phyloP scores from a whole-genome alignment of 1,139 yeast genomes.

The Yamadazyma mexicana region DNA sequence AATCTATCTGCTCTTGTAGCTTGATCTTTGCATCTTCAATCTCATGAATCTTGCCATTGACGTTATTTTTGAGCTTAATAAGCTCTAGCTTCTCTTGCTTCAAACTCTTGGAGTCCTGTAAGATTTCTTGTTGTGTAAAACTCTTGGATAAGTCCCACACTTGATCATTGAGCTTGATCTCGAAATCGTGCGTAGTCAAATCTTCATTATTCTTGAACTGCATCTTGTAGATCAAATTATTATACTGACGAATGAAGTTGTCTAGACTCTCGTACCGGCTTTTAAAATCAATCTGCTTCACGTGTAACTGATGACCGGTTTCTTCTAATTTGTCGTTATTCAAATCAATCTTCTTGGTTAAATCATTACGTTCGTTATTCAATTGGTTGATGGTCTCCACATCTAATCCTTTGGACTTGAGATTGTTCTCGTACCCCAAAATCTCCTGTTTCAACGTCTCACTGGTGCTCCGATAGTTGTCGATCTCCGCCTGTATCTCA shows the following conservation, averaged over 20 bases:
- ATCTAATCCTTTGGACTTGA: conserved; percentile 57
- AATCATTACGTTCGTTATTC: conserved; percentile 59
- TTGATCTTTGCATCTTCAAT: conserved; percentile 60
- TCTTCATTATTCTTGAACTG: conserved; percentile 18
- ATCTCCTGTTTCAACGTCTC: conserved; percentile 46
- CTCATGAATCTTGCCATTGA: conserved; percentile 49
- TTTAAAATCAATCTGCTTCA: conserved; percentile 49
- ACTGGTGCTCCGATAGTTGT: conserved; percentile 44
- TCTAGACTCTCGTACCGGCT: conserved; percentile 52
- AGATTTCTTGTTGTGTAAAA: conserved; percentile 30
- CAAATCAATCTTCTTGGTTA: conserved; percentile 56
- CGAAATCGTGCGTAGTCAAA: conserved; percentile 21
- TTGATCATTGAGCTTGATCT: conserved; percentile 30
- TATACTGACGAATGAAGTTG: conserved; percentile 53
- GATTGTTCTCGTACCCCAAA: conserved; percentile 43
- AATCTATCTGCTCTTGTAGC: conserved; percentile 61
- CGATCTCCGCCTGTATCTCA: conserved; percentile 57
- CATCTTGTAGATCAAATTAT: conserved; percentile 51
- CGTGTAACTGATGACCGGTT: conserved; percentile 35
- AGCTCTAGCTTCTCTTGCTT: conserved; percentile 42
- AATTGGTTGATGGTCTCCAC: conserved; percentile 62
- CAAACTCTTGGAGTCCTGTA: conserved; percentile 28
- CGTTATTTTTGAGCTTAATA: conserved; percentile 46
- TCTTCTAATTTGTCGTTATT: conserved; percentile 44
- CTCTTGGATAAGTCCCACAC: conserved; percentile 18